phyloP scores from a whole-genome alignment of 768 basidiomycete species.

The Tricholoma terreum region DNA sequence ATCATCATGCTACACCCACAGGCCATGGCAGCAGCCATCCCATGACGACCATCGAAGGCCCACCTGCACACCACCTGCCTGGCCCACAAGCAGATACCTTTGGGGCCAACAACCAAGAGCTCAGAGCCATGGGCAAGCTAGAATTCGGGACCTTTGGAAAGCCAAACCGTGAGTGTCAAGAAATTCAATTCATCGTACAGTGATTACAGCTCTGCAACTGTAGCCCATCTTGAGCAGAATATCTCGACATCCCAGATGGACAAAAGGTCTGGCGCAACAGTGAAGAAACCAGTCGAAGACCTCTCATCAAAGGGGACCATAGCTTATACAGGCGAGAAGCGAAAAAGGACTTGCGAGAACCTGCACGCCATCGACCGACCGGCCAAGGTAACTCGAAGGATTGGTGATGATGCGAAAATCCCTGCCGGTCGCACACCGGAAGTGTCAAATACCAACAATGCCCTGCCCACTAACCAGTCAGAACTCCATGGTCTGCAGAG shows the following conservation, averaged over 20 bases:
- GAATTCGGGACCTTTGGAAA: neutral
- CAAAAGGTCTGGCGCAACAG: neutral
- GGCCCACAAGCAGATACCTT: neutral
- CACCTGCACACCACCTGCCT: neutral
- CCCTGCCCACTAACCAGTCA: neutral
- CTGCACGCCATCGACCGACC: neutral
- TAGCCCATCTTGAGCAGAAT: neutral
- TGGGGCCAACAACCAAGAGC: too few relatives aligned
- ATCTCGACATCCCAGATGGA: neutral
- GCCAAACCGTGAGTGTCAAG: neutral
- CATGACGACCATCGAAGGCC: neutral
- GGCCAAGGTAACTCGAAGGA: neutral
- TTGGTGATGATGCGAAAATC: neutral
- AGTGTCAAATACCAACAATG: neutral
- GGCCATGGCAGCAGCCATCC: neutral
- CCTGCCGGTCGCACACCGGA: neutral
- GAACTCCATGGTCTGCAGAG: neutral
- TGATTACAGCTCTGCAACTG: neutral
- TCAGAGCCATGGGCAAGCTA: neutral
- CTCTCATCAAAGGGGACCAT: neutral
- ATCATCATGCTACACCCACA: neutral
- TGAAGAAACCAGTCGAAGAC: neutral
- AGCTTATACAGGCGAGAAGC: neutral
- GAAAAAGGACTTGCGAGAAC: neutral
- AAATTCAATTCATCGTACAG: neutral